Base-by-base conservation (phyloP, 352 stramenopile species). In the Globisporangium ultimum region DNA sequence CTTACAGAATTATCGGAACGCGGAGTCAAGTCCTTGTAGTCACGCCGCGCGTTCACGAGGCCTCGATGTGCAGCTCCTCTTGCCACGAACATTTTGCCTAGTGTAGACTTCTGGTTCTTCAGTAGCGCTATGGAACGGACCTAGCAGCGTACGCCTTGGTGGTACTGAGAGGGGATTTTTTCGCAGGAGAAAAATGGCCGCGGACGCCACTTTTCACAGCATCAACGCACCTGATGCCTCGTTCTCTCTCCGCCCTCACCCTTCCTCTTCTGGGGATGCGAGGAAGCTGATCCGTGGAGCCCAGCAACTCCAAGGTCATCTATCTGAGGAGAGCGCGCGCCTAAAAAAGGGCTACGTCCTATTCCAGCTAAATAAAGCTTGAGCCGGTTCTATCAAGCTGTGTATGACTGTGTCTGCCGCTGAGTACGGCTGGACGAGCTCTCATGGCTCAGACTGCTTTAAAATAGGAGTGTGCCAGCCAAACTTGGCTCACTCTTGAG, bases 51-150 rank as follows among this genome's bases (percentile, higher is more conserved):
- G 20, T 67, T 67, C 15, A 63, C 15, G 14, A 70, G 15, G 18
- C 67, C 70, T 10, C 58, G 66, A 45, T 73, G 62, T n/a, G 55
- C 63, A 5, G 56, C 50, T 13, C 57, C 54, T 32, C 66, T 58
- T 38, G 66, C 62, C 18, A 56, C 66, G 18, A 73, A 73, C 66
- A 73, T 73, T 22, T 43, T 12, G 15, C 15, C 1, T 17, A 52
- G 54, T 14, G 54, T 15, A 38, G 28, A 24, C 21, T n/a, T 20
- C 32, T 38, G 10, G 14, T n/a, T 54, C 48, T 52, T 17, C 11
- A 9, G 11, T 17, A 34, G 28, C 7, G 28, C 28, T 8, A 6
- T 36, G 8, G 28, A 36, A 36, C 8, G 28, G 7, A 36, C 8
- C 28, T 10, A 36, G 28, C 28, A 8, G 28, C 4, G 28, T 36